Conservation (phyloP, 352 stramenopile species). For the Phytophthora pluvialis region DNA sequence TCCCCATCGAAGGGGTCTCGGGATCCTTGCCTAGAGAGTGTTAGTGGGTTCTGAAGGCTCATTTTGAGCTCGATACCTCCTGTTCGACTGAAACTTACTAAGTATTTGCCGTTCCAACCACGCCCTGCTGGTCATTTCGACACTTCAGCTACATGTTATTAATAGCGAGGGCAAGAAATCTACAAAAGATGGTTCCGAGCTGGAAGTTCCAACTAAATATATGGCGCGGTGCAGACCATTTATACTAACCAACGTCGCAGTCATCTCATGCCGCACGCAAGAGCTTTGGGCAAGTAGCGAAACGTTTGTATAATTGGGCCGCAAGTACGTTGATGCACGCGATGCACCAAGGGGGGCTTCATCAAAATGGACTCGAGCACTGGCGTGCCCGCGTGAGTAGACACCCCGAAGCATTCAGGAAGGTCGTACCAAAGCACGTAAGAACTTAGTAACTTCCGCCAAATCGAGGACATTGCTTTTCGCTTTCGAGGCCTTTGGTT, state of each 20-base stretch:
- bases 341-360: constrained; percentile 13
- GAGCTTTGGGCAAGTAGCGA: constrained; percentile 6
- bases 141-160: constrained; percentile 1
- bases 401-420: background rate
- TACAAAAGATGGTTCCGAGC: background rate
- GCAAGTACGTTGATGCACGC: constrained; percentile 7
- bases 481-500: too few relatives aligned
- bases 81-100: too few relatives aligned
- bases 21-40: too few relatives aligned
- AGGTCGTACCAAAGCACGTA: background rate
- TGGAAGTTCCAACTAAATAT: too few relatives aligned
- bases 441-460: constrained; percentile 2
- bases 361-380: constrained; percentile 17
- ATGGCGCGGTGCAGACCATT: background rate
- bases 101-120: too few relatives aligned
- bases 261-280: constrained; percentile 32
- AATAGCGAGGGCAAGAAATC: background rate
- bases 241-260: background rate
- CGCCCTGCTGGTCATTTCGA: too few relatives aligned
- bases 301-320: constrained; percentile 5
- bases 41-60: too few relatives aligned
- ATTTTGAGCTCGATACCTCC: too few relatives aligned
- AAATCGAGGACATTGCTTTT: too few relatives aligned
- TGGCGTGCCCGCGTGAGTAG: constrained; percentile 14
- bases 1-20: too few relatives aligned